Percentiles rank a stretch among this genome's conserved stretches.
Evolutionary conservation across 768 basidiomycete species (phyloP).

Genomic region (Boletales sp.): DNA sequence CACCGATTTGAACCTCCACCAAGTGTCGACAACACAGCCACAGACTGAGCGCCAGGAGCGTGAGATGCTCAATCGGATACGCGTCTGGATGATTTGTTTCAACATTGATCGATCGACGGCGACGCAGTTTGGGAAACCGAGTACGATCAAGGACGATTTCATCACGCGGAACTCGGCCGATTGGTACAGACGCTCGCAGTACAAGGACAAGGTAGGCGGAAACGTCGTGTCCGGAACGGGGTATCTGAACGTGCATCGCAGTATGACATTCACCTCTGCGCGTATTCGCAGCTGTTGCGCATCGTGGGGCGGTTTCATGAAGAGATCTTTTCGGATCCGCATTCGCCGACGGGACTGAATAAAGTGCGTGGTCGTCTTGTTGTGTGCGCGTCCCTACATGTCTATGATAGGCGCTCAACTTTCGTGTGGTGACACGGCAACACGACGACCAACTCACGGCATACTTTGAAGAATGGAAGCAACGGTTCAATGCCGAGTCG

Average conservation of each 20-base stretch:
- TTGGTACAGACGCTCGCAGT: conserved; percentile 71
- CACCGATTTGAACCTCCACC: conserved; percentile 84
- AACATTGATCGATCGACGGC: conserved; percentile 85
- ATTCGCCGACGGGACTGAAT: conserved; percentile 64
- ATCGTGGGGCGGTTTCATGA: conserved; percentile 76
- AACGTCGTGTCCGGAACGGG: too few relatives aligned
- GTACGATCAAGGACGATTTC: conserved; percentile 82
- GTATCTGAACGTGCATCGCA: conserved; percentile 18
- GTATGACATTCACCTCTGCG: conserved; percentile 77
- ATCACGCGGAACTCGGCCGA: conserved; percentile 68
- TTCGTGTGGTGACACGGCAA: conserved; percentile 56
- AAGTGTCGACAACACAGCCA: conserved; percentile 56
- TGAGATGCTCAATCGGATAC: conserved; percentile 77
- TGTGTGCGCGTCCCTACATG: neutral
- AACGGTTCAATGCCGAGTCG: conserved; percentile 55
- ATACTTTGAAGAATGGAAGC: conserved; percentile 67
- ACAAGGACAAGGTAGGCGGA: conserved; percentile 48
- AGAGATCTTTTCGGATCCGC: conserved; percentile 69
- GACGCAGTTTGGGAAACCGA: conserved; percentile 87
- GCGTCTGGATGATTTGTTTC: conserved; percentile 92
- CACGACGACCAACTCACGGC: conserved; percentile 55
- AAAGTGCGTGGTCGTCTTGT: conserved; percentile 40
- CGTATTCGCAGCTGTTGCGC: conserved; percentile 63
- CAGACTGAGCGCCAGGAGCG: conserved; percentile 72
- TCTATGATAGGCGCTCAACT: conserved; percentile 53